A percentile compares a stretch with the other conserved stretches of the same genome.
phyloP scores from a whole-genome alignment of 306 rosid genomes.

The Vicia faba region DNA sequence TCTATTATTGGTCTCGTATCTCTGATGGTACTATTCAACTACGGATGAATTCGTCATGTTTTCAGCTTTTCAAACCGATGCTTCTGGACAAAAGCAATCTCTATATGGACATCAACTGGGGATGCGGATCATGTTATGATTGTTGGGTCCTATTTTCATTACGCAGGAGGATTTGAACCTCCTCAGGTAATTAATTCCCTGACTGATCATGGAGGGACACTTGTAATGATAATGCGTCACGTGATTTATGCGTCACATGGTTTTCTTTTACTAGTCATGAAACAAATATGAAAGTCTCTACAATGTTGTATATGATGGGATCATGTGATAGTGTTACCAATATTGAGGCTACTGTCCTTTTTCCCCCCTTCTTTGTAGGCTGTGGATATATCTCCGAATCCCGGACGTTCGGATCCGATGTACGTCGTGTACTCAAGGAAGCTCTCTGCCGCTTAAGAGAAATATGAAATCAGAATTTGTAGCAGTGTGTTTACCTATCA shows the following conservation, averaged over 20 bases:
- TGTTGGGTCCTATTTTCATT: constrained; percentile 81
- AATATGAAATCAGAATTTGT: constrained; percentile 11
- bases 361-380: constrained; percentile 46
- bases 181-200: constrained; percentile 63
- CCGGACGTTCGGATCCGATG: constrained; percentile 84
- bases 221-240: too few species aligned
- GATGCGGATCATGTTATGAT: constrained; percentile 76
- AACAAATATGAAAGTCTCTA: not conserved
- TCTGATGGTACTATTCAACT: constrained; percentile 28
- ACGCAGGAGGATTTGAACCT: constrained; percentile 80
- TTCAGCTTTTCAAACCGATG: constrained; percentile 82
- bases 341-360: not conserved
- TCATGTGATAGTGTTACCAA: constrained; percentile 16
- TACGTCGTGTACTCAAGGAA: constrained; percentile 65
- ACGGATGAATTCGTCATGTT: constrained; percentile 15
- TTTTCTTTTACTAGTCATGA: not conserved
- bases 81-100: constrained; percentile 76
- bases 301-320: not conserved
- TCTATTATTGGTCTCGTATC: constrained; percentile 16
- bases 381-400: constrained; percentile 77
- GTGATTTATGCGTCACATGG: not conserved
- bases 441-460: constrained; percentile 44
- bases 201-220: too few species aligned
- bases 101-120: constrained; percentile 84
- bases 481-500: constrained; percentile 1